Conservation (phyloP, 2,329 filamentous ascomycete genomes). For the Phyllosticta ampelicida region DNA sequence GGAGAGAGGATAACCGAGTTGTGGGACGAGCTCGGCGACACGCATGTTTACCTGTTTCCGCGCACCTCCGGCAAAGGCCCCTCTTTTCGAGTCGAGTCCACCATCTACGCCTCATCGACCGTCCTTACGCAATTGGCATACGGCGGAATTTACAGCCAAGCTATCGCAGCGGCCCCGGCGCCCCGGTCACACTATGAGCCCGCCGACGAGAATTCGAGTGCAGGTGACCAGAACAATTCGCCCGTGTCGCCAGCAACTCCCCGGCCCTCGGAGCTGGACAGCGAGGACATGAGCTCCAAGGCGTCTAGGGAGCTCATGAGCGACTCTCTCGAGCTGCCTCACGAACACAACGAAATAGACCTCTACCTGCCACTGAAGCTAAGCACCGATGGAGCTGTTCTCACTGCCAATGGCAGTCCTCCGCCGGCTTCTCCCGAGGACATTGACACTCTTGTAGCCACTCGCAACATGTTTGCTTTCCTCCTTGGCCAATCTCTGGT, state of each 20-base stretch:
- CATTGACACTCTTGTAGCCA: conserved; percentile 45
- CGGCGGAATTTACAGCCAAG: conserved; percentile 39
- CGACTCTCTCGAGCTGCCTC: conserved; percentile 37
- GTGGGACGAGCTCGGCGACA: conserved; percentile 54
- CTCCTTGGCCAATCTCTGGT: conserved; percentile 51
- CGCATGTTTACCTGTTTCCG: conserved; percentile 52
- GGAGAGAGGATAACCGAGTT: conserved; percentile 47
- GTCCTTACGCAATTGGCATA: conserved; percentile 45
- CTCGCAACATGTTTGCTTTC: conserved; percentile 55
- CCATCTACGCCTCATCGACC: conserved; percentile 46
- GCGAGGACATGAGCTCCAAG: conserved; percentile 35
- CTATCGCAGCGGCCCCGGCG: conserved; percentile 6
- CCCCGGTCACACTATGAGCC: conserved; percentile 20
- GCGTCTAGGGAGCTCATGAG: conserved; percentile 36
- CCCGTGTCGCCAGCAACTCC: conserved; percentile 15
- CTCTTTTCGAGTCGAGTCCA: conserved; percentile 51
- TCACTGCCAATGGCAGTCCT: conserved; percentile 16
- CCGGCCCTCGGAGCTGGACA: conserved; percentile 21
- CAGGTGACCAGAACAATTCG: conserved; percentile 15
- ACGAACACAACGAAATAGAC: conserved; percentile 37
- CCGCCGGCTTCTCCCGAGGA: conserved; percentile 35
- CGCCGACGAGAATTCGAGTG: conserved; percentile 17
- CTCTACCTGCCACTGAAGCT: conserved; percentile 50
- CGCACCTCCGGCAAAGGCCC: conserved; percentile 44
- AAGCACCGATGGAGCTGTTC: conserved; percentile 36